Conservation (phyloP, 352 stramenopile genomes). For the Lagenidium sp. region DNA sequence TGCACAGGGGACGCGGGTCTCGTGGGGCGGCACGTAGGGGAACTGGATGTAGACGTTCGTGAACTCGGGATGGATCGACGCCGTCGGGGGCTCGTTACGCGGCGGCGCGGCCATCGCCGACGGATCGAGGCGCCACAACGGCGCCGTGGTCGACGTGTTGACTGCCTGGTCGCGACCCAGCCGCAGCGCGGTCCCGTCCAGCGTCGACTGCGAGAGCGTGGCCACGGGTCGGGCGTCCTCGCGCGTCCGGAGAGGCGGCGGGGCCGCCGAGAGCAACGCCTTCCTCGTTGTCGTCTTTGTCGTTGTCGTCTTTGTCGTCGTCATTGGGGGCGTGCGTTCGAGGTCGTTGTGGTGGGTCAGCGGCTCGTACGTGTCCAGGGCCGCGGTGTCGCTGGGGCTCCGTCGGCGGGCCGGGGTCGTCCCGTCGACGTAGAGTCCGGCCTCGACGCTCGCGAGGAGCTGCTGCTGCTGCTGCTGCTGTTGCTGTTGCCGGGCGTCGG, state of each 20-base stretch:
- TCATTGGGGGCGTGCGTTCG: not conserved
- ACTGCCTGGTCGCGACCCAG: not conserved
- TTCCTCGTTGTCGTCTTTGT: not conserved
- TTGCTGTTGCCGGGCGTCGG: not conserved
- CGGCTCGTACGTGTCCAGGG: slow-evolving; percentile 7
- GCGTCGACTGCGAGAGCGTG: not conserved
- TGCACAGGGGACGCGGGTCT: slow-evolving; percentile 12
- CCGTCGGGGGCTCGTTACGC: no score
- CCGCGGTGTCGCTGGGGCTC: not conserved
- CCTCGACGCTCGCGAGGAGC: slow-evolving; percentile 6
- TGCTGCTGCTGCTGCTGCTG: slow-evolving; percentile 1
- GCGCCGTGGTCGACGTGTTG: no score
- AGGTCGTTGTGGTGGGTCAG: no score
- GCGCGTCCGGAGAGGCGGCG: slow-evolving; percentile 3
- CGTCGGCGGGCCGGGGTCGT: no score
- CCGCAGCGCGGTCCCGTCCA: not conserved
- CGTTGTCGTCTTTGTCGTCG: not conserved
- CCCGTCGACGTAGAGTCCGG: not conserved
- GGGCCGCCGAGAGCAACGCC: slow-evolving; percentile 4
- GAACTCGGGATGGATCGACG: slow-evolving; percentile 1
- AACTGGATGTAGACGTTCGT: slow-evolving; percentile 54
- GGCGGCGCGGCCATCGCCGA: no score
- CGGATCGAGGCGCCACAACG: no score
- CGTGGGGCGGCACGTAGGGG: slow-evolving; percentile 26
- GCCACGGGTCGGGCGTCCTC: slow-evolving; percentile 6